Base-by-base conservation (phyloP, 2,329 filamentous ascomycete genomes). In the Ustilaginoidea virens region DNA sequence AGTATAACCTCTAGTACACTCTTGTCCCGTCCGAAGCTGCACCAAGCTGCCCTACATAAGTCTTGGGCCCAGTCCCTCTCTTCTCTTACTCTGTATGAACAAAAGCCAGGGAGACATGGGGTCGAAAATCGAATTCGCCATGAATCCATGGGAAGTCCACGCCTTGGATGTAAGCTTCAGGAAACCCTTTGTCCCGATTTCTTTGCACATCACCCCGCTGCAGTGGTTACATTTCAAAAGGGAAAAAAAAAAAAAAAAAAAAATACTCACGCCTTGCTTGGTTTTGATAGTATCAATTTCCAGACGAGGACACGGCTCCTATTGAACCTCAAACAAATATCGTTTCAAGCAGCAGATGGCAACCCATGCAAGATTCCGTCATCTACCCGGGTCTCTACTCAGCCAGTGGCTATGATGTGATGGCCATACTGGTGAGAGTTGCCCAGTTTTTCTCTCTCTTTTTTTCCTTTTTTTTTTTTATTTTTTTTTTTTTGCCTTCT, bases 311-410 rank as follows among this genome's bases (percentile, higher is more conserved):
- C 8, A 13, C 30, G 25, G 17, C 16, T 12, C 14, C 23, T 7
- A 20, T 34, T n/a, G 18, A 29, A 23, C 25, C 24, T 19, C 31
- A 29, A 24, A 18, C 14, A 23, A 17, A 18, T 8, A 25, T 7
- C 16, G 17, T 17, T 11, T 12, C 30, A 4, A 23, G 14, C 15
- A 36, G 31, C 18, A 39, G 37, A 17, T 46, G 49, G 44, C 40
- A 43, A 23, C 37, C 36, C 19, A 36, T 47, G 23, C 41, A 45
- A 26, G 61, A 70, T 39, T 47, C 62, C 22, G 46, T 69, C 33
- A 67, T 72, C 34, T 70, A 63, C 31, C 65, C 65, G 0, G 66
- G 65, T 5, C 46, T 73, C 2, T 74, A 74, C 37, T 56, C 63
- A 4, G 55, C 57, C 4, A 69, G 58, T 25, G 66, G 66, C 3